Evolutionary conservation across 2,329 filamentous ascomycete genomes (phyloP), one percentile per base, ranked within the genome.

Genomic region (Neofusicoccum umdonicola): DNA sequence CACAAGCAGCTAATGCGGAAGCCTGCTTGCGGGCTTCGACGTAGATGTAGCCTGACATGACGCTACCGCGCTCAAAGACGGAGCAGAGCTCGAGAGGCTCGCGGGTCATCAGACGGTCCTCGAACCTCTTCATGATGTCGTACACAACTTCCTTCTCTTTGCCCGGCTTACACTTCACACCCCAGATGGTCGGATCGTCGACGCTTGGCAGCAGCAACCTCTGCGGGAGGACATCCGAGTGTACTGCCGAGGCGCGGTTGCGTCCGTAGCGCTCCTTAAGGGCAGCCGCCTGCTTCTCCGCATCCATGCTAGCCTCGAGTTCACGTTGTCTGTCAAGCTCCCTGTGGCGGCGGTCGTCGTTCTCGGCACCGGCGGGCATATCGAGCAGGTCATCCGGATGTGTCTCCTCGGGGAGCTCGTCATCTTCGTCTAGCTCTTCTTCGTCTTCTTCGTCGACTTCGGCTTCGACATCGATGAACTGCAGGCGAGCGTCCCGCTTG

Each of bases 381-480:
- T 95, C 92, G 71, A 89, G 90, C 42, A 94, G 83, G 74, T 98
- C 94, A 77, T 97, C 93, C 6, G 92, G 92, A 75, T 98, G 93
- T 68, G 91, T 91, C 76, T 96, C 91, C 69, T 92, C 91, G 74
- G 93, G 93, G 75, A 95, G 92, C 69, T 91, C 90, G 63, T 93
- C 93, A 65, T 84, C 92, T 65, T 92, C 92, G 65, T 84, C 89
- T 66, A 91, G 88, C 63, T 96, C 93, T 70, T 96, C 92, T 70
- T 97, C 94, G 60, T 96, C 92, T 68, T 96, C 88, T 66, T 91
- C 95, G 74, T 98, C 95, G 70, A 99, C 95, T 80, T 97, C 95
- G 76, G 95, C 95, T 83, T 99, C 95, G 73, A 94, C 92, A 87
- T 99, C 95, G 80, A 99, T 88, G 87, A 97, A 97, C 73, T 90